Conservation (phyloP, 495 filamentous ascomycete genomes). For the Aspergillus campestris region DNA sequence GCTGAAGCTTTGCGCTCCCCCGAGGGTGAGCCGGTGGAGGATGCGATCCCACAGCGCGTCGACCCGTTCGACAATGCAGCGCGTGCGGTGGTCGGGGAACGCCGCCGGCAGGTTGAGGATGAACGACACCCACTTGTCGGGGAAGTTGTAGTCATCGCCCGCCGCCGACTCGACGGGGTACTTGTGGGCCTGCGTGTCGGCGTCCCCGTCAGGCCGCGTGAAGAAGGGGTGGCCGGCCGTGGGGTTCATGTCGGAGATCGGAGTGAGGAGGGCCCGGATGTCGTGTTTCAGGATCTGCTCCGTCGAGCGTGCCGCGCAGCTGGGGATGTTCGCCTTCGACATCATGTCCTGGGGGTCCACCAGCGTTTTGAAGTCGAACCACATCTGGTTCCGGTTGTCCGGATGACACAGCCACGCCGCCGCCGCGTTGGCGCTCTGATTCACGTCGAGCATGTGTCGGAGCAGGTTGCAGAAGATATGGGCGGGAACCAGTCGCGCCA, state of each 20-base stretch:
- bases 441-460: conserved; percentile 79
- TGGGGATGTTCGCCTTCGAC: conserved; percentile 33
- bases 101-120: conserved; percentile 62
- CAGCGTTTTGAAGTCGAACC: conserved; percentile 76
- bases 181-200: conserved; percentile 26
- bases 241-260: conserved; percentile 25
- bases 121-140: conserved; percentile 81
- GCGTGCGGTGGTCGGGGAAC: conserved; percentile 61
- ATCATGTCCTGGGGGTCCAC: conserved; percentile 58
- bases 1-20: conserved; percentile 76
- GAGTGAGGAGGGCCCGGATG: conserved; percentile 58
- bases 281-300: conserved; percentile 66
- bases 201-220: conserved; percentile 34
- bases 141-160: conserved; percentile 51
- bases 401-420: conserved; percentile 42
- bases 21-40: conserved; percentile 55
- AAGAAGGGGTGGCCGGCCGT: conserved; percentile 27
- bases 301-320: conserved; percentile 35
- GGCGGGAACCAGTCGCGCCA: conserved; percentile 80
- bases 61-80: conserved; percentile 43
- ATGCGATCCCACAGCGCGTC: conserved; percentile 39
- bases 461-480: conserved; percentile 80
- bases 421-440: conserved; percentile 63
- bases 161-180: conserved; percentile 27
- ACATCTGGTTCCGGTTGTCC: conserved; percentile 64